Conservation (phyloP, 1,284 basidiomycete species). For the Cryptococcus wingfieldii region DNA sequence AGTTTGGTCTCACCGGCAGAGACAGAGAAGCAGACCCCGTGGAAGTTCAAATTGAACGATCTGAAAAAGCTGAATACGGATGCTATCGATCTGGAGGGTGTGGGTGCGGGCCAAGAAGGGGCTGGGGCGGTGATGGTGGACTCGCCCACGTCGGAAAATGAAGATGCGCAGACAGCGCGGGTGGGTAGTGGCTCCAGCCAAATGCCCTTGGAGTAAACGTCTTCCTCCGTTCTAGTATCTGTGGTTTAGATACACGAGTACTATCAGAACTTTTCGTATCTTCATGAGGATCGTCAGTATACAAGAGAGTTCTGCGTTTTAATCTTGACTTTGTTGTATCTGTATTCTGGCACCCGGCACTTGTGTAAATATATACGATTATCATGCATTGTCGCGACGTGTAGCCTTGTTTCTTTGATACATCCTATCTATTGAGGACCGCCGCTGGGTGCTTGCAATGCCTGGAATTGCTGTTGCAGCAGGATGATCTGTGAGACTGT, state of each 20-base stretch:
- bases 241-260: not conserved
- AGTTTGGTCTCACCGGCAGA: constrained; percentile 11
- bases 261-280: not conserved
- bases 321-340: no score
- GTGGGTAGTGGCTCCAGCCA: constrained; percentile 1
- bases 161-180: constrained; percentile 1
- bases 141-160: constrained; percentile 21
- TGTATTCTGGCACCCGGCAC: no score
- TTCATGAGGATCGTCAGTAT: not conserved
- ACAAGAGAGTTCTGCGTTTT: not conserved
- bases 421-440: constrained; percentile 11
- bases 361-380: no score
- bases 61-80: constrained; percentile 1
- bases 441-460: constrained; percentile 28
- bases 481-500: constrained; percentile 32
- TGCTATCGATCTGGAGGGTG: not conserved
- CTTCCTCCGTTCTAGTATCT: not conserved
- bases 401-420: not conserved
- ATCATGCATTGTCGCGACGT: no score
- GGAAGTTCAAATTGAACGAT: not conserved
- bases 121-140: constrained; percentile 16
- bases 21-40: constrained; percentile 28
- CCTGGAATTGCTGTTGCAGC: constrained; percentile 44
- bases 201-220: not conserved
- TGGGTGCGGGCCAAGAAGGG: not conserved